phyloP scores from a whole-genome alignment of 768 basidiomycete species.

The Mycena sanguinolenta region DNA sequence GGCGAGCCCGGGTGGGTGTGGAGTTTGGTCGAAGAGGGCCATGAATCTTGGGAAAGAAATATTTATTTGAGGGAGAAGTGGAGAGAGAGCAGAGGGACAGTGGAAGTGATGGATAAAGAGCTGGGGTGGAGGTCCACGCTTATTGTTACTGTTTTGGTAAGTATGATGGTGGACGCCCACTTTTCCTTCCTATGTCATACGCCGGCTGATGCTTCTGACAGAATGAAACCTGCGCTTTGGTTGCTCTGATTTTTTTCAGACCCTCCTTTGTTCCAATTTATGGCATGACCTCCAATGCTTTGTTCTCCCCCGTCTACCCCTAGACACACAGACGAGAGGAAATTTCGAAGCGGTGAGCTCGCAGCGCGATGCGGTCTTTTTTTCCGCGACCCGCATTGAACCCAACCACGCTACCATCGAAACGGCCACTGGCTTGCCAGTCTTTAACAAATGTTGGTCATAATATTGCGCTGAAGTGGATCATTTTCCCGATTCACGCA shows the following conservation, averaged over 20 bases:
- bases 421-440: no score
- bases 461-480: no score
- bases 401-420: no score
- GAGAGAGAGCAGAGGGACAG: not conserved
- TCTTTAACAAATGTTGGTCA: no score
- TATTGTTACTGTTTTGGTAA: constrained; percentile 18
- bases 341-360: no score
- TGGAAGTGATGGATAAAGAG: not conserved
- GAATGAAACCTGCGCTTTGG: no score
- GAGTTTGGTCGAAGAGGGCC: not conserved
- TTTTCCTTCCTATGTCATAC: not conserved
- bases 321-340: no score
- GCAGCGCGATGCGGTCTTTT: no score
- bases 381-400: no score
- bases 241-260: no score
- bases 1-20: not conserved
- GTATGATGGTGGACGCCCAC: not conserved
- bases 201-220: constrained; percentile 8
- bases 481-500: no score
- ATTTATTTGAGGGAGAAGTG: not conserved
- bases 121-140: not conserved
- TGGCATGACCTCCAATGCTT: no score
- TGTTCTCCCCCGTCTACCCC: not conserved
- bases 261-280: not conserved
- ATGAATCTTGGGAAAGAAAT: not conserved